phyloP scores from a whole-genome alignment of 192 early-diverging fungal genomes.

The Umbelopsis vinacea region DNA sequence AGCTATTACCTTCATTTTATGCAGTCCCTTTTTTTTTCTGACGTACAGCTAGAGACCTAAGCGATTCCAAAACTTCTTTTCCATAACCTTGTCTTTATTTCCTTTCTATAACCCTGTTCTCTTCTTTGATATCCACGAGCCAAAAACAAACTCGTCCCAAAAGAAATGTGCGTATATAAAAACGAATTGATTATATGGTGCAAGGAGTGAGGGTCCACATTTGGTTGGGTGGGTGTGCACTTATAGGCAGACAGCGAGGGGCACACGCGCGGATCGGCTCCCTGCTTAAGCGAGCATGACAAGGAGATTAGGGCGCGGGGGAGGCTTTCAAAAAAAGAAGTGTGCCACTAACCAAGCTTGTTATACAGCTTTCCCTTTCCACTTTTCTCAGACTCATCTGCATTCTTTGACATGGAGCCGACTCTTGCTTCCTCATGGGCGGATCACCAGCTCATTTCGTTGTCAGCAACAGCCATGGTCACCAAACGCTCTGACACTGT shows the following conservation, averaged over 20 bases:
- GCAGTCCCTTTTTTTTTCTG: slow-evolving; percentile 22
- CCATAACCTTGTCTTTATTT: neutral
- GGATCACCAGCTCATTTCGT: slow-evolving; percentile 17
- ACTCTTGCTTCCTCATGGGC: slow-evolving; percentile 22
- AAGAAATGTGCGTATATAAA: neutral
- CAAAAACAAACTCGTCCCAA: neutral
- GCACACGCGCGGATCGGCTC: slow-evolving; percentile 25
- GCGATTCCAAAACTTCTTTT: neutral
- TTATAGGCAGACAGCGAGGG: slow-evolving; percentile 15
- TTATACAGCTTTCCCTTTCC: slow-evolving; percentile 24
- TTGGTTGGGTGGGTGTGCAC: slow-evolving; percentile 19
- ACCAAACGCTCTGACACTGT: slow-evolving; percentile 11
- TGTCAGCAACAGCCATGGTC: neutral
- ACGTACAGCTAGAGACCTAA: neutral
- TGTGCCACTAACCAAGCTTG: slow-evolving; percentile 22
- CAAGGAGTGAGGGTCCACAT: slow-evolving; percentile 20
- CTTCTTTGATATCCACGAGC: neutral
- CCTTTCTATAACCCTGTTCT: neutral
- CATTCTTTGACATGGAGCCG: slow-evolving; percentile 23
- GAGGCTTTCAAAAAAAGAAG: slow-evolving; percentile 25
- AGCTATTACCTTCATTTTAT: slow-evolving; percentile 23
- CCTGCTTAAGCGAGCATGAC: slow-evolving; percentile 22
- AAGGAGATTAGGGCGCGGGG: slow-evolving; percentile 24
- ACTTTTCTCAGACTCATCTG: slow-evolving; percentile 25
- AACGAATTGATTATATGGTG: slow-evolving; percentile 2